Percentiles rank a stretch among this genome's conserved stretches.
Conservation (phyloP, 208 protist genomes). For the Porcisia deanei region DNA sequence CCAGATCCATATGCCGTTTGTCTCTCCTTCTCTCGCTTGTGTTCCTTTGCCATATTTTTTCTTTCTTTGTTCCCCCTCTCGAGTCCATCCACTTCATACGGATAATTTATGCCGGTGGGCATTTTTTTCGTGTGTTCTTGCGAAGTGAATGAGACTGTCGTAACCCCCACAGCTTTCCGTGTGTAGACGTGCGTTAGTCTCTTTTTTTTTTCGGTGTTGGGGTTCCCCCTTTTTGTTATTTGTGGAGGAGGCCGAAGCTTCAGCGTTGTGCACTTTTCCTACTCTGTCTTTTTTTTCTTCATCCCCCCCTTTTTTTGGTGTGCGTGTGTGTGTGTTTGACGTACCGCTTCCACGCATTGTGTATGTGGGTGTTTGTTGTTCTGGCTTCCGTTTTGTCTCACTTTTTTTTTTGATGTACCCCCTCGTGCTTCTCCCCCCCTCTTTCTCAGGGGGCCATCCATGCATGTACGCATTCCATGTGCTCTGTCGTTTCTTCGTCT, state of each 20-base stretch:
- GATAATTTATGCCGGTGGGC: neutral
- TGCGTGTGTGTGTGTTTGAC: too few relatives aligned
- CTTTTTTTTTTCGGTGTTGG: neutral
- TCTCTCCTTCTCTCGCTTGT: neutral
- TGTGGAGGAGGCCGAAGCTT: neutral
- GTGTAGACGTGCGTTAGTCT: neutral
- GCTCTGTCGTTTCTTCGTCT: too few relatives aligned
- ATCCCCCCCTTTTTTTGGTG: too few relatives aligned
- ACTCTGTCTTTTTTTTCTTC: neutral
- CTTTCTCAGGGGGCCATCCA: too few relatives aligned
- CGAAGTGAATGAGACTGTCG: conserved; percentile 1
- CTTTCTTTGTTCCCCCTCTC: neutral
- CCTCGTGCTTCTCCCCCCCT: too few relatives aligned
- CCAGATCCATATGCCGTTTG: neutral
- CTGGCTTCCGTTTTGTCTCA: too few relatives aligned
- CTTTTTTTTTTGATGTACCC: too few relatives aligned
- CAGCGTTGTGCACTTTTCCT: neutral
- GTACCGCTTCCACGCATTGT: too few relatives aligned
- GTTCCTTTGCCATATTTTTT: neutral
- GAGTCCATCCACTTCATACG: too few relatives aligned
- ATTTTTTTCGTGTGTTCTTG: neutral
- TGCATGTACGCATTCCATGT: too few relatives aligned
- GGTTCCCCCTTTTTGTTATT: neutral
- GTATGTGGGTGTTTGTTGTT: too few relatives aligned
- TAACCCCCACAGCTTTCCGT: conserved; percentile 2